Conservation (phyloP, 1,284 basidiomycete species). For the Trichosporon faecale region DNA sequence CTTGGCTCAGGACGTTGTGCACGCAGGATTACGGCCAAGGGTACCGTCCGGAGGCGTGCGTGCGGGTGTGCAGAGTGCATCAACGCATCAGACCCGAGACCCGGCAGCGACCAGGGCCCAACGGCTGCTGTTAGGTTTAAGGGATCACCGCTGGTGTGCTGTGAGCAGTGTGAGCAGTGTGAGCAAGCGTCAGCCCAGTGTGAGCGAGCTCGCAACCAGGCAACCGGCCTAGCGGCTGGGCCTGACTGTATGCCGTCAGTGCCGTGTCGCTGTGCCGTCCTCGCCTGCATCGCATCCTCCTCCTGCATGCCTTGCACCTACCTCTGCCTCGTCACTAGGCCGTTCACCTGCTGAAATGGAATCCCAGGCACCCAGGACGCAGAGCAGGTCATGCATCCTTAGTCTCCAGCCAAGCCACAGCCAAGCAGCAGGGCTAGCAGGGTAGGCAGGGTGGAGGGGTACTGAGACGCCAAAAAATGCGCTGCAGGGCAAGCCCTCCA, state of each 20-base stretch:
- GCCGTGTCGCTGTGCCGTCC: too few species aligned
- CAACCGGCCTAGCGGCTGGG: too few species aligned
- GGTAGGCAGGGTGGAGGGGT: background rate
- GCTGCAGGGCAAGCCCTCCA: background rate
- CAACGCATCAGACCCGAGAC: background rate
- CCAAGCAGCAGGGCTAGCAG: background rate
- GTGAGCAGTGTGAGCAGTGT: background rate
- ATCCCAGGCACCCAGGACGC: background rate
- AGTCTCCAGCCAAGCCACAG: background rate
- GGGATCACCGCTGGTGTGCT: background rate
- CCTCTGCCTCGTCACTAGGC: too few species aligned
- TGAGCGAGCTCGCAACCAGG: too few species aligned
- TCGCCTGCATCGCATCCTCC: too few species aligned
- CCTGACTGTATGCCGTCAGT: background rate
- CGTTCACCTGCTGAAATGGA: background rate
- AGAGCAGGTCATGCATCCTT: background rate
- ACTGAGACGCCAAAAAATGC: constrained; percentile 2
- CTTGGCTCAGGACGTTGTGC: background rate
- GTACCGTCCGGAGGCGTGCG: constrained; percentile 4
- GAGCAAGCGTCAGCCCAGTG: too few species aligned
- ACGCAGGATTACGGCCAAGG: background rate
- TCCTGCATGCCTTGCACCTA: too few species aligned
- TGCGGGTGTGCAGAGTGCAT: background rate
- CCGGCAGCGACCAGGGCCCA: background rate
- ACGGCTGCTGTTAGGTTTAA: background rate